Percentiles rank a stretch among this genome's conserved stretches.
Evolutionary conservation across 2,329 filamentous ascomycete species (phyloP).

Genomic region (Lachnellula willkommii): DNA sequence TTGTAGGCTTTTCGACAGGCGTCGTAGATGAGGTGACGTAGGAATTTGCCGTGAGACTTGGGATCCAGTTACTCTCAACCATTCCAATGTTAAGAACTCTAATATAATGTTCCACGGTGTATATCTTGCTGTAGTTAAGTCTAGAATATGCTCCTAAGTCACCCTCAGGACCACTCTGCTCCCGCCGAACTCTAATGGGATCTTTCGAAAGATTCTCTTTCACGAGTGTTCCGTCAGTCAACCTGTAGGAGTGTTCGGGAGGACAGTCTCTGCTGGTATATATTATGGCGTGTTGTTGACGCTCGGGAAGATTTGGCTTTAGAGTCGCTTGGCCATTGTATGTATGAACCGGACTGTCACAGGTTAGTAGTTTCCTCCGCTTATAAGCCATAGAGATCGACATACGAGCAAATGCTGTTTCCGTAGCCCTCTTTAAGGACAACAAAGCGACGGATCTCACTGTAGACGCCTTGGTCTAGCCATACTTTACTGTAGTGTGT

Average conservation of each 20-base stretch:
- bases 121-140: constrained; percentile 27
- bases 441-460: constrained; percentile 24
- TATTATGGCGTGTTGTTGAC: constrained; percentile 18
- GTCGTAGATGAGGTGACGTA: constrained; percentile 1
- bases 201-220: constrained; percentile 16
- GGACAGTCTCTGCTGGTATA: constrained; percentile 15
- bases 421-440: constrained; percentile 17
- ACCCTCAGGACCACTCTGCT: constrained; percentile 9
- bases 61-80: constrained; percentile 11
- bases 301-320: constrained; percentile 21
- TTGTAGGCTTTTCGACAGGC: constrained; percentile 5
- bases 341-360: constrained; percentile 21
- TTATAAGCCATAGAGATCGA: not conserved
- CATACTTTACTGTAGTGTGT: constrained; percentile 12
- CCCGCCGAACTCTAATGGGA: constrained; percentile 16
- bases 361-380: not conserved
- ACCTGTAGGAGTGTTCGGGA: constrained; percentile 1
- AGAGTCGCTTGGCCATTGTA: constrained; percentile 20
- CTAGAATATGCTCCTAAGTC: constrained; percentile 17
- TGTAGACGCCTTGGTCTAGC: constrained; percentile 14
- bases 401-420: constrained; percentile 24
- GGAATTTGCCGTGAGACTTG: constrained; percentile 7
- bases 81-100: constrained; percentile 24
- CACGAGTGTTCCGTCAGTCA: constrained; percentile 7
- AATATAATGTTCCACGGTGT: constrained; percentile 27